Percentiles rank a stretch among this genome's conserved stretches.
Evolutionary conservation across 768 basidiomycete genomes (phyloP).

Genomic region (Tricholoma bakamatsutake): DNA sequence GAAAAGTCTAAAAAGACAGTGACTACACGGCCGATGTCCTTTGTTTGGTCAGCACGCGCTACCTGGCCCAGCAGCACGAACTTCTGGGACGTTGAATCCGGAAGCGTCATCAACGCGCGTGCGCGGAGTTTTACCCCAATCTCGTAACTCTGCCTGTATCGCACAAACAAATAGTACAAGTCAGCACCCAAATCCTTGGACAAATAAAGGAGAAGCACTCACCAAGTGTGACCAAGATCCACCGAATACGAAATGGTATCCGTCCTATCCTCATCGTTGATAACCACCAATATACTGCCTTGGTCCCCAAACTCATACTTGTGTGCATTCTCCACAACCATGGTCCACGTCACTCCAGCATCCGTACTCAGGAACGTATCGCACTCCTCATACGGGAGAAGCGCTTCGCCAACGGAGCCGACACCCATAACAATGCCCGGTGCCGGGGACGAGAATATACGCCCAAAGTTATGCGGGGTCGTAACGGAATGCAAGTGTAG

Average conservation of each 20-base stretch:
- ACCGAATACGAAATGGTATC: constrained; percentile 71
- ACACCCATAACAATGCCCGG: constrained; percentile 98
- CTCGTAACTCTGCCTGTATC: constrained; percentile 59
- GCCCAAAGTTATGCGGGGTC: constrained; percentile 86
- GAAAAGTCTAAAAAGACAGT: constrained; percentile 83
- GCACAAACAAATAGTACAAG: not conserved
- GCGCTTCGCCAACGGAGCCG: constrained; percentile 69
- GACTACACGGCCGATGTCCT: constrained; percentile 55
- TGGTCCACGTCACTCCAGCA: constrained; percentile 82
- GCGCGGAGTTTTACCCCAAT: constrained; percentile 69
- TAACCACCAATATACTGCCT: constrained; percentile 72
- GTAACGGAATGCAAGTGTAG: constrained; percentile 94
- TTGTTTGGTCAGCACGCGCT: constrained; percentile 48
- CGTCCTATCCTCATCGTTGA: constrained; percentile 80
- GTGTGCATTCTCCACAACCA: constrained; percentile 69
- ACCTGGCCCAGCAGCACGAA: constrained; percentile 86
- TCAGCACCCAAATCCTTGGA: not conserved
- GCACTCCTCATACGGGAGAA: constrained; percentile 75
- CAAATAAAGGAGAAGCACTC: constrained; percentile 20
- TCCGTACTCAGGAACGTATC: constrained; percentile 93
- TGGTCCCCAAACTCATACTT: constrained; percentile 97
- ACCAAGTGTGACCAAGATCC: constrained; percentile 84
- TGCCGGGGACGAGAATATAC: constrained; percentile 90
- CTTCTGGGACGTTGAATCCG: constrained; percentile 95
- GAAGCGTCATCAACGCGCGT: constrained; percentile 77